phyloP scores from a whole-genome alignment of 1,284 basidiomycete species.

The Pseudozyma hubeiensis region DNA sequence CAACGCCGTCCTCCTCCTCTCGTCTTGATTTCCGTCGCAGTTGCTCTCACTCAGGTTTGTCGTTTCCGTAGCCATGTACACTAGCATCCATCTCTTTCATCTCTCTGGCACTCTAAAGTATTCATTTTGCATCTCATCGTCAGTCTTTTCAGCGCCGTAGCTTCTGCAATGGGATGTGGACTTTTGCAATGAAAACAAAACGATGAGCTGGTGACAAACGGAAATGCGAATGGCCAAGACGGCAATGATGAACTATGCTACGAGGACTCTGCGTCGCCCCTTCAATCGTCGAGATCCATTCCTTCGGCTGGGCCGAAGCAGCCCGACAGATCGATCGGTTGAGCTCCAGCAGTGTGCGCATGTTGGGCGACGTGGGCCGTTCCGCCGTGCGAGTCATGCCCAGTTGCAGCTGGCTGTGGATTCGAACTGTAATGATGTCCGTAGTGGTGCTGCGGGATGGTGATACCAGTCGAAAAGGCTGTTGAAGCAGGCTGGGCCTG shows the following conservation, averaged over 20 bases:
- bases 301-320: constrained; percentile 35
- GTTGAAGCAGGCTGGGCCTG: not conserved
- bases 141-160: not conserved
- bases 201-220: too few relatives aligned
- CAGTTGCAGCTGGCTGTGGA: not conserved
- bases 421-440: constrained; percentile 15
- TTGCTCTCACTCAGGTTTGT: constrained; percentile 1
- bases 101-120: constrained; percentile 3
- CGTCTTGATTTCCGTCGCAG: constrained; percentile 26
- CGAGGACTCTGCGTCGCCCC: too few relatives aligned
- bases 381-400: not conserved
- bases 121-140: constrained; percentile 7
- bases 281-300: constrained; percentile 47
- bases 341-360: constrained; percentile 17
- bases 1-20: constrained; percentile 62
- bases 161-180: not conserved
- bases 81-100: constrained; percentile 26
- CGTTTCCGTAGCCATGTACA: constrained; percentile 22
- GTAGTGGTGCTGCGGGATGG: constrained; percentile 13
- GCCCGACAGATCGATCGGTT: constrained; percentile 33
- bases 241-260: not conserved
- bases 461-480: constrained; percentile 5
- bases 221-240: not conserved
- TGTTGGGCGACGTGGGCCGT: constrained; percentile 2
- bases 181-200: not conserved